Conservation (phyloP, 2,329 filamentous ascomycete species). For the Ciborinia camelliae region DNA sequence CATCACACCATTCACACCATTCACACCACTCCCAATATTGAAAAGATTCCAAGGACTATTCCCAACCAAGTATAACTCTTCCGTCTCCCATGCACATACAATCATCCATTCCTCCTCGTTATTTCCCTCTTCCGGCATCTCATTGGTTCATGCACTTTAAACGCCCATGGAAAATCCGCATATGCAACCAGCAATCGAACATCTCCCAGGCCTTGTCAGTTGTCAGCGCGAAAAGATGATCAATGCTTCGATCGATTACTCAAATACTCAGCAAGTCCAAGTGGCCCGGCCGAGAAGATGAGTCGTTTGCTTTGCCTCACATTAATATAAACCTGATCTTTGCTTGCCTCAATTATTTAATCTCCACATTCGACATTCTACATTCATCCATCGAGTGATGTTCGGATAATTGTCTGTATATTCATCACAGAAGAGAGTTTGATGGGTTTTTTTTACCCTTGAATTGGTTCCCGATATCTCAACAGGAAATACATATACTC, state of each 20-base stretch:
- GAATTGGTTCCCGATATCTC: not conserved
- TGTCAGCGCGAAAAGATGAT: conserved; percentile 3
- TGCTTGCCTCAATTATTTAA: not conserved
- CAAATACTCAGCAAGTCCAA: conserved; percentile 12
- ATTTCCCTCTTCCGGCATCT: not conserved
- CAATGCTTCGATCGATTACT: not conserved
- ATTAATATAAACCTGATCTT: not conserved
- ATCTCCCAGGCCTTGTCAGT: not conserved
- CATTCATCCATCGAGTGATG: conserved; percentile 1
- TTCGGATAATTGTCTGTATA: not conserved
- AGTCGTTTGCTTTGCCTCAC: not conserved
- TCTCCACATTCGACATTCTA: not conserved
- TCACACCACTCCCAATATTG: not conserved
- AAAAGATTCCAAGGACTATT: not conserved
- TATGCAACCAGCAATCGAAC: conserved; percentile 1
- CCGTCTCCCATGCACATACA: conserved; percentile 10
- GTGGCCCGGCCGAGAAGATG: not conserved
- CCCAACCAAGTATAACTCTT: not conserved
- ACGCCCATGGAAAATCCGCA: not conserved
- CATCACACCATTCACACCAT: not conserved
- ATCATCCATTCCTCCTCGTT: not conserved
- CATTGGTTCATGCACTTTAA: not conserved
- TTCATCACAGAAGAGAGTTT: not conserved
- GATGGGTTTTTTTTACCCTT: not conserved
- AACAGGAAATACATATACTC: not conserved